Percentiles rank a stretch among this genome's conserved stretches.
Conservation (phyloP, 73 alveolate genomes). For the Paramecium pentaurelia region DNA sequence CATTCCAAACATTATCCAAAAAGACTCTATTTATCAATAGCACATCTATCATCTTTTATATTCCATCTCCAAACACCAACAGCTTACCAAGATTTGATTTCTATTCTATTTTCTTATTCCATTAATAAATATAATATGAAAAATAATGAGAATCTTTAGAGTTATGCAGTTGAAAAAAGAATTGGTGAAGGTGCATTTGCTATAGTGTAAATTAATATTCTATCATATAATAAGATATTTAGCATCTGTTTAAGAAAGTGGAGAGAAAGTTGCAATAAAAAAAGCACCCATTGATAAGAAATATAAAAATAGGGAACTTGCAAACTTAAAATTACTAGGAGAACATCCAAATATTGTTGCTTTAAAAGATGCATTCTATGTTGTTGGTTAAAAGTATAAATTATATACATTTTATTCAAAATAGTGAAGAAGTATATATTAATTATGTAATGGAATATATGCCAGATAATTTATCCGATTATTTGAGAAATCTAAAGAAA, state of each 20-base stretch:
- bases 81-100: constrained; percentile 6
- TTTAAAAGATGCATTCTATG: constrained; percentile 56
- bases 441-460: constrained; percentile 93
- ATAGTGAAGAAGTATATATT: constrained; percentile 81
- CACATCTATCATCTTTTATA: constrained; percentile 47
- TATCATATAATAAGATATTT: not conserved
- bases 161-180: constrained; percentile 65
- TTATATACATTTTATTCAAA: not conserved
- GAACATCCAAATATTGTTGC: constrained; percentile 69
- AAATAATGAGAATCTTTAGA: not conserved
- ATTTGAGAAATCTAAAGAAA: constrained; percentile 73
- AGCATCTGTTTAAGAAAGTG: constrained; percentile 60
- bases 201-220: constrained; percentile 46
- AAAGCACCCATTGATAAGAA: constrained; percentile 73
- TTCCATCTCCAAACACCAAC: constrained; percentile 51
- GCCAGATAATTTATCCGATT: constrained; percentile 79
- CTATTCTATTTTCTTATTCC: constrained; percentile 30
- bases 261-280: constrained; percentile 76
- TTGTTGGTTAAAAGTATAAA: constrained; percentile 35
- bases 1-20: constrained; percentile 36
- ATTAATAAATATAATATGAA: not conserved
- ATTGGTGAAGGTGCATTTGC: constrained; percentile 91
- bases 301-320: constrained; percentile 74
- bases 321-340: constrained; percentile 63
- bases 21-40: constrained; percentile 17